Percentiles rank a stretch among this genome's conserved stretches.
These are phyloP conservation scores for Chrysochromulina parva DNA, from an alignment of 78 protist genomes.

Conservation along the genomic window DNA sequence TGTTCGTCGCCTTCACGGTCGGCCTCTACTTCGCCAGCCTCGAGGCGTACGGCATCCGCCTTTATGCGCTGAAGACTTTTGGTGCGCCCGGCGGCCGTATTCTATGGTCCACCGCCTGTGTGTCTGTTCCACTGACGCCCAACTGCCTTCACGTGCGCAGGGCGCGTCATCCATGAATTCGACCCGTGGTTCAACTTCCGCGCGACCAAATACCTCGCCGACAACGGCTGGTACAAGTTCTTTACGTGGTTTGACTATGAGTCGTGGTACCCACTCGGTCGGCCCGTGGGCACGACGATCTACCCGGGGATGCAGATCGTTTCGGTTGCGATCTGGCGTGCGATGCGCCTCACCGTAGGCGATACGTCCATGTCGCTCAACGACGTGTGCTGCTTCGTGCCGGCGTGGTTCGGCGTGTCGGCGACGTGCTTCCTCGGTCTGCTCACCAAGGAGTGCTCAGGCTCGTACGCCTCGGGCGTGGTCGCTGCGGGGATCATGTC, in stretches of 20 bases:
- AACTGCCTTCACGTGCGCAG: too few relatives aligned
- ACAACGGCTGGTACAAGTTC: conserved; percentile 10
- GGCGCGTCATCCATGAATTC: conserved; percentile 26
- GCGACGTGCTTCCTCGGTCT: background rate
- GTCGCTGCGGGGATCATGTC: conserved; percentile 33
- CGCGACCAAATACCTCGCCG: conserved; percentile 42
- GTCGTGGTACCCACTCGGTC: conserved; percentile 57
- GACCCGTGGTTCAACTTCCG: conserved; percentile 62
- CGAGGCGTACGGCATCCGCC: background rate
- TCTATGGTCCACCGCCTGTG: too few relatives aligned
- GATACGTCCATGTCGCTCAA: background rate
- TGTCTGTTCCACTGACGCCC: too few relatives aligned
- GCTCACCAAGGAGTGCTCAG: background rate
- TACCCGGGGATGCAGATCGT: conserved; percentile 48
- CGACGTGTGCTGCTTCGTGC: conserved; percentile 34
- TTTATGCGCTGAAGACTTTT: background rate
- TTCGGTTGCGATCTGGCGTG: background rate
- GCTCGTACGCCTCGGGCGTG: background rate
- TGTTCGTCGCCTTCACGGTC: too few relatives aligned
- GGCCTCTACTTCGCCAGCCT: too few relatives aligned
- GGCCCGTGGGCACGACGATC: conserved; percentile 50
- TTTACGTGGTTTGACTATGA: conserved; percentile 44
- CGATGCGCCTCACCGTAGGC: background rate
- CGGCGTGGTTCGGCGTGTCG: conserved; percentile 19
- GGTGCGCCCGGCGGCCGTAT: background rate